Conservation (phyloP, 2,329 filamentous ascomycete genomes). For the Laburnicola sp. region DNA sequence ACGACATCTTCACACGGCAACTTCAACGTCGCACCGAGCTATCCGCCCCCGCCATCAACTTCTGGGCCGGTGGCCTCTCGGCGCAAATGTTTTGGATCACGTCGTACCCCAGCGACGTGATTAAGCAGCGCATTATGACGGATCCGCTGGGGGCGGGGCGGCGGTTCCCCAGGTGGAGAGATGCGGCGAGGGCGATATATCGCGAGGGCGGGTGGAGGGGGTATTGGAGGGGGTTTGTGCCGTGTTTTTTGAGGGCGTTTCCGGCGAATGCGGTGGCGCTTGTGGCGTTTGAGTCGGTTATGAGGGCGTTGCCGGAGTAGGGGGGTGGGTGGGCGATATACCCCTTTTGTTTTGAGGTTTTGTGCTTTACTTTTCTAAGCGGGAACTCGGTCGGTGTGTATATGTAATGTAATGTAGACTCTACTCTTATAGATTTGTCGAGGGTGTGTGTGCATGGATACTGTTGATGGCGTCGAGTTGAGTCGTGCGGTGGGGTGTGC, state of each 20-base stretch:
- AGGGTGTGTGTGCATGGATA: too few species aligned
- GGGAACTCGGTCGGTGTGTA: too few species aligned
- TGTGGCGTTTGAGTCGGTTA: constrained; percentile 89
- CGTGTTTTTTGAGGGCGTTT: constrained; percentile 91
- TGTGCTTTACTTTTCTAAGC: too few species aligned
- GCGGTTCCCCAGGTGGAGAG: constrained; percentile 74
- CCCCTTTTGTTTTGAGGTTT: too few species aligned
- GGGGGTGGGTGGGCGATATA: background rate
- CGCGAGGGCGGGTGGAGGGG: constrained; percentile 74
- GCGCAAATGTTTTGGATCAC: constrained; percentile 95
- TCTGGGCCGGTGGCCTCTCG: constrained; percentile 92
- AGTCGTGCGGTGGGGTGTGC: too few species aligned
- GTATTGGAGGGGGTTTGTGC: constrained; percentile 90
- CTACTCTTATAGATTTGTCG: too few species aligned
- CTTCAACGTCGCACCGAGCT: constrained; percentile 69
- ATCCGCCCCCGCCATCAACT: constrained; percentile 81
- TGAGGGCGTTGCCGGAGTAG: constrained; percentile 59
- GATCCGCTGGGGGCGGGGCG: constrained; percentile 71
- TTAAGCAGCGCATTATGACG: constrained; percentile 98
- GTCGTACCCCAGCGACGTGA: constrained; percentile 87
- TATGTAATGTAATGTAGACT: too few species aligned
- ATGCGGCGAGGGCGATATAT: constrained; percentile 78
- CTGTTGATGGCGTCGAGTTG: too few species aligned
- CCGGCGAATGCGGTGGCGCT: constrained; percentile 94
- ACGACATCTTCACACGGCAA: constrained; percentile 76